Percentiles rank a stretch among this genome's conserved stretches.
Evolutionary conservation across 805 yeast species (phyloP).

Genomic region (Zygoascus biomembranicola): DNA sequence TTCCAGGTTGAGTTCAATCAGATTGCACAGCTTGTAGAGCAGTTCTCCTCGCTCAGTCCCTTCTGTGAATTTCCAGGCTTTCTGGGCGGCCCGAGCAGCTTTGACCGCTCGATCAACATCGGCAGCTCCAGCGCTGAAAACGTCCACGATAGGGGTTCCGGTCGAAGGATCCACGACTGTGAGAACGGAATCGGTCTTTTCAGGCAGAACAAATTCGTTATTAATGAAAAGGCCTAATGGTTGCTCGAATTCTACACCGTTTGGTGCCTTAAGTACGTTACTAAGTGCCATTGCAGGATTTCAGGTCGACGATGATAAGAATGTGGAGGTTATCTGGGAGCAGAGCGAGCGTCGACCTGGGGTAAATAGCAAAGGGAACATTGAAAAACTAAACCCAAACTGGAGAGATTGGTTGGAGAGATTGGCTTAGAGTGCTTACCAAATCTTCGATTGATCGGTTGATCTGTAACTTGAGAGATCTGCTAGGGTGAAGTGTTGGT

Average conservation of each 20-base stretch:
- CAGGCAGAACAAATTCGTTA: conserved; percentile 51
- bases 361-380: no score
- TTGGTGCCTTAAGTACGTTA: conserved; percentile 7
- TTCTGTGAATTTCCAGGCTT: conserved; percentile 59
- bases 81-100: conserved; percentile 70
- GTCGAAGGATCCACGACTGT: conserved; percentile 63
- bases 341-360: no score
- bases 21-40: conserved; percentile 65
- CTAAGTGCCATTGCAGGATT: not conserved
- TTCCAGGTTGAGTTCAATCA: conserved; percentile 64
- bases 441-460: no score
- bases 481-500: no score
- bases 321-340: not conserved
- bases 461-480: no score
- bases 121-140: conserved; percentile 67
- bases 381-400: no score
- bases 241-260: conserved; percentile 58
- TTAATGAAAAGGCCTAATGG: conserved; percentile 79
- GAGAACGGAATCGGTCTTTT: conserved; percentile 51
- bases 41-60: conserved; percentile 60
- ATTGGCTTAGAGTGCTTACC: no score
- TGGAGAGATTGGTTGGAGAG: no score
- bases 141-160: conserved; percentile 58
- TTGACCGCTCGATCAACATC: conserved; percentile 81
- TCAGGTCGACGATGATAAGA: not conserved